Conservation (phyloP, 306 rosid species). For the Arachis stenosperma region DNA sequence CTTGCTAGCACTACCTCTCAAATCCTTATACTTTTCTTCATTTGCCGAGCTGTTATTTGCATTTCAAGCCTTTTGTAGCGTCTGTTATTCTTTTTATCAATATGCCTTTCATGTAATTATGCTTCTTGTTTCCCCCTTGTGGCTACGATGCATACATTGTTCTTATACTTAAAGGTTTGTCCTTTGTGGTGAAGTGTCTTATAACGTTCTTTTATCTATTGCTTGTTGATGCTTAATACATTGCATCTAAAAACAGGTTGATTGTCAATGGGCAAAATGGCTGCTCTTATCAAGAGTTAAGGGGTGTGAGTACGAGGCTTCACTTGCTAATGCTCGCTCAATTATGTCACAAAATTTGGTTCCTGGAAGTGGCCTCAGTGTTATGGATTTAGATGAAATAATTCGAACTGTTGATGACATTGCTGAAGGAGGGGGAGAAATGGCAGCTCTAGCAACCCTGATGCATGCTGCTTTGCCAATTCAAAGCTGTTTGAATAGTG, state of each 20-base stretch:
- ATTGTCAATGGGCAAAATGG: slow-evolving; percentile 96
- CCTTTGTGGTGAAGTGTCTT: slow-evolving; percentile 12
- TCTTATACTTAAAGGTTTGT: not conserved
- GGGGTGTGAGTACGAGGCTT: slow-evolving; percentile 87
- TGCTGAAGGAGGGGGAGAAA: slow-evolving; percentile 97
- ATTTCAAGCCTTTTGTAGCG: not conserved
- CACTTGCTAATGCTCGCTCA: slow-evolving; percentile 85
- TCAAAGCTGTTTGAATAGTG: slow-evolving; percentile 81
- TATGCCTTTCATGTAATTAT: not conserved
- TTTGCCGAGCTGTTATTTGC: not conserved
- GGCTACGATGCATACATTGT: not conserved
- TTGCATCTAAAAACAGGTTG: slow-evolving; percentile 64
- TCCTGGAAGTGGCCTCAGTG: slow-evolving; percentile 65
- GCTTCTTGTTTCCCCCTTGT: not conserved
- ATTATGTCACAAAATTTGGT: slow-evolving; percentile 63
- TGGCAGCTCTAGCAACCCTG: slow-evolving; percentile 94
- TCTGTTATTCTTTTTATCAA: not conserved
- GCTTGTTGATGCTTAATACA: slow-evolving; percentile 42
- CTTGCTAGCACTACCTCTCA: not conserved
- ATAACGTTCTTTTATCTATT: slow-evolving; percentile 35
- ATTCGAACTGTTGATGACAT: slow-evolving; percentile 94
- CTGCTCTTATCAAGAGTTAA: slow-evolving; percentile 76
- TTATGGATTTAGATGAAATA: slow-evolving; percentile 75
- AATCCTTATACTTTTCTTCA: slow-evolving; percentile 1
- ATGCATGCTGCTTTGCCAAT: slow-evolving; percentile 81